Evolutionary conservation across 352 stramenopile species (phyloP).

Genomic region (Pythium plurisporium): DNA sequence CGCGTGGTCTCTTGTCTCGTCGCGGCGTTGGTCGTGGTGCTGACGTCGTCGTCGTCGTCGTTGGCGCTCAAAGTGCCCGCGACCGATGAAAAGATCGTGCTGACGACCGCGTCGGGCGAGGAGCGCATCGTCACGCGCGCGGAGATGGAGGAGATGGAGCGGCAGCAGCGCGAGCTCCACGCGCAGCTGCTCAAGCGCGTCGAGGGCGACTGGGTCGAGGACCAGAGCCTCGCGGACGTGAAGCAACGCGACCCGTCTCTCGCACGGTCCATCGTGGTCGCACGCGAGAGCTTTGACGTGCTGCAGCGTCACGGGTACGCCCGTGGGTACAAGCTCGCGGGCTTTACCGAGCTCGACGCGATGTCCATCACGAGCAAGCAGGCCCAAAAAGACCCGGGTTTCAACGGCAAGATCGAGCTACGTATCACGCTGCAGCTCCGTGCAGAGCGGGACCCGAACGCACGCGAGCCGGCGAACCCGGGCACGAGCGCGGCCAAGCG

Average conservation of each 20-base stretch:
- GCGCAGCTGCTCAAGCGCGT: constrained; percentile 16
- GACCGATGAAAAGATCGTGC: constrained; percentile 20
- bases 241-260: constrained; percentile 40
- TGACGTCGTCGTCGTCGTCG: background rate
- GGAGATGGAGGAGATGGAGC: constrained; percentile 19
- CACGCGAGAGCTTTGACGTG: constrained; percentile 40
- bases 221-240: constrained; percentile 33
- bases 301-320: constrained; percentile 61
- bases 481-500: constrained; percentile 30
- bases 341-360: constrained; percentile 53
- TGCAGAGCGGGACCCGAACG: constrained; percentile 17
- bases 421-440: constrained; percentile 50
- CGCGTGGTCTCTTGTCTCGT: constrained; percentile 1
- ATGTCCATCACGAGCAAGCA: constrained; percentile 28
- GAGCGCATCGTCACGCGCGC: constrained; percentile 31
- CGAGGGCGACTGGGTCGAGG: constrained; percentile 24
- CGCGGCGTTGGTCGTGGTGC: constrained; percentile 7
- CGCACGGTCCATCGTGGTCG: constrained; percentile 41
- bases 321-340: constrained; percentile 38
- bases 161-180: constrained; percentile 27
- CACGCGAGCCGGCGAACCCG: constrained; percentile 14
- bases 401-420: constrained; percentile 30
- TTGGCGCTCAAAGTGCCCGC: constrained; percentile 3
- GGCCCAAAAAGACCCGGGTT: constrained; percentile 15
- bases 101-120: constrained; percentile 40